Percentiles rank a stretch among this genome's conserved stretches.
Conservation (phyloP, 2,329 filamentous ascomycete genomes). For the Ceratocystis smalleyi region DNA sequence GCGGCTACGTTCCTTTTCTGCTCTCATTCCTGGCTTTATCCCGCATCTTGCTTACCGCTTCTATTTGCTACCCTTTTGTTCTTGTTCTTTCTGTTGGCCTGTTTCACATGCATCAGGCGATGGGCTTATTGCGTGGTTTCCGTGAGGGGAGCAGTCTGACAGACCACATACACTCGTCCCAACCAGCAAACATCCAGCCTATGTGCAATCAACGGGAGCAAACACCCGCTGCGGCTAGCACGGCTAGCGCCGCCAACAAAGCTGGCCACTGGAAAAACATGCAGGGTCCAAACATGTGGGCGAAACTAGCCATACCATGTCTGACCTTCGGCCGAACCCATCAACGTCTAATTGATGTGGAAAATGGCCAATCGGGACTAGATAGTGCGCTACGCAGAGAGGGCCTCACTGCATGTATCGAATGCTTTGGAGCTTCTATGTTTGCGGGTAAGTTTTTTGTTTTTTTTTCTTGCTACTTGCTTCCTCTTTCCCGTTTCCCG, state of each 20-base stretch:
- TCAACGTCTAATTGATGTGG: constrained; percentile 13
- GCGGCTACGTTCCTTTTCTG: not conserved
- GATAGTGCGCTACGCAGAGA: constrained; percentile 11
- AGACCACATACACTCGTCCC: not conserved
- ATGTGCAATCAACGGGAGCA: not conserved
- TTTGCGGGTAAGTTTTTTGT: constrained; percentile 6
- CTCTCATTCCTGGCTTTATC: not conserved
- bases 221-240: not conserved
- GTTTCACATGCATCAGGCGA: not conserved
- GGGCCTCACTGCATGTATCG: constrained; percentile 13
- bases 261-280: constrained; percentile 11
- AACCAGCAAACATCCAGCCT: not conserved
- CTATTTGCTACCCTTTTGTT: not conserved
- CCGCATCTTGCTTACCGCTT: not conserved
- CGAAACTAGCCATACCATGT: constrained; percentile 13
- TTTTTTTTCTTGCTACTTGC: not conserved
- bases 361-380: constrained; percentile 14
- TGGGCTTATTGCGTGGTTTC: not conserved
- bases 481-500: not conserved
- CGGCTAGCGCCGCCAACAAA: not conserved
- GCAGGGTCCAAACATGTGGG: constrained; percentile 11
- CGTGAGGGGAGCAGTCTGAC: not conserved
- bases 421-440: constrained; percentile 9
- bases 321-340: constrained; percentile 14
- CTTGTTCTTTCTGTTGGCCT: not conserved